Evolutionary conservation across 2,329 filamentous ascomycete genomes (phyloP), one percentile per base, ranked within the genome.

Genomic region (Claviceps africana): DNA sequence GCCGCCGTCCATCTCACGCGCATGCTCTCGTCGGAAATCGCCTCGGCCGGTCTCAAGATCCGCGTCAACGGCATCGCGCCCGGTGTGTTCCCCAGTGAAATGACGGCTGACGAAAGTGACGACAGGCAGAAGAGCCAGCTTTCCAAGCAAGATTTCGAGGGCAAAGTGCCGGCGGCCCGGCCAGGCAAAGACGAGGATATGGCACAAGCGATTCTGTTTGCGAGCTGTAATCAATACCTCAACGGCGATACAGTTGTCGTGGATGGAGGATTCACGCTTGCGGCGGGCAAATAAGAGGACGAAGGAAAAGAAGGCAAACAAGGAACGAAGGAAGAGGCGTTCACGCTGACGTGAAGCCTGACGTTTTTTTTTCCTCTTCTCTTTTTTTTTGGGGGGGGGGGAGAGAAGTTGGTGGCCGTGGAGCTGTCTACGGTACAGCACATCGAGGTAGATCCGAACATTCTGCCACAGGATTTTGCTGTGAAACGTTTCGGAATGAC

Each of bases 61-160:
- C 86, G 88, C 58, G 75, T 85, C 39, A 77, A 89, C 61, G 80
- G 83, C 42, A 86, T 87, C 55, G 86, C 86, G 0, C 86, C 86
- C 0, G 85, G 85, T 35, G 75, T 85, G 30, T 78, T 78, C 59
- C 83, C 81, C 19, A 84, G 82, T 61, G 85, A 86, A 76, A 87
- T 86, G 84, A 83, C 81, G 40, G 75, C 78, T 1, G 65, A 64
- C 3, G 69, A 65, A 13, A 74, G 71, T 30, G 68, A 72, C 19
- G 67, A 69, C 19, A 61, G 61, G 33, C 75, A 78, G 56, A 86
- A 84, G 67, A 74, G 83, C 59, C 69, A 78, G 52, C 72, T 81
- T 33, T 75, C 75, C 37, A 72, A 72, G 58, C 74, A 78, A 17
- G 72, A 73, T 51, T 84, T 82, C 58, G 73, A 72, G 43, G 68